These are phyloP conservation scores for Vigna mungo DNA, from an alignment of 306 rosid genomes.

Conservation along the genomic window DNA sequence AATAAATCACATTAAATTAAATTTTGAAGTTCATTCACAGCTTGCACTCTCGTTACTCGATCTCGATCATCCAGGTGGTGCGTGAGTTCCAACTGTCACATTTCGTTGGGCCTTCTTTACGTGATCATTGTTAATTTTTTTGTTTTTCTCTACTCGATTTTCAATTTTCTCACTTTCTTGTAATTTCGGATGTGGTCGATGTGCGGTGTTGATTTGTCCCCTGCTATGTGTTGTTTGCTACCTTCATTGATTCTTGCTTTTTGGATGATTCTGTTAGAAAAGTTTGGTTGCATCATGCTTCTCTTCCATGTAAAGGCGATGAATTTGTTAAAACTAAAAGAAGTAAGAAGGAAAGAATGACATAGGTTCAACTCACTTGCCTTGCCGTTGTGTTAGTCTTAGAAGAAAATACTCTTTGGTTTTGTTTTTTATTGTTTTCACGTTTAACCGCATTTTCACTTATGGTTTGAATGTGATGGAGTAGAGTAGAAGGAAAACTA, in stretches of 20 bases:
- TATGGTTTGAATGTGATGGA: background rate
- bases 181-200: background rate
- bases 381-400: background rate
- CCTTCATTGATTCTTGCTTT: slow-evolving; percentile 28
- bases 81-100: slow-evolving; percentile 15
- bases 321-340: background rate
- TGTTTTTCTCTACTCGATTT: background rate
- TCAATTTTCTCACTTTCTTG: background rate
- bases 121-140: slow-evolving; percentile 34
- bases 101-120: background rate
- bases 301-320: background rate
- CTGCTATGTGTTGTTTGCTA: background rate
- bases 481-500: background rate
- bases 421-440: background rate
- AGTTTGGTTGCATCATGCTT: no score
- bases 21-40: slow-evolving; percentile 39
- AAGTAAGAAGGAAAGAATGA: no score
- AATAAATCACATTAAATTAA: no score
- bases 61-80: slow-evolving; percentile 23
- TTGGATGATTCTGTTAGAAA: background rate
- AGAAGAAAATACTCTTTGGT: no score
- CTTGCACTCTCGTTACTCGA: background rate
- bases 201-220: background rate
- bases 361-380: background rate
- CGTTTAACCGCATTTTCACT: background rate